phyloP scores from a whole-genome alignment of 352 stramenopile genomes.

The Phytophthora niederhauseri region DNA sequence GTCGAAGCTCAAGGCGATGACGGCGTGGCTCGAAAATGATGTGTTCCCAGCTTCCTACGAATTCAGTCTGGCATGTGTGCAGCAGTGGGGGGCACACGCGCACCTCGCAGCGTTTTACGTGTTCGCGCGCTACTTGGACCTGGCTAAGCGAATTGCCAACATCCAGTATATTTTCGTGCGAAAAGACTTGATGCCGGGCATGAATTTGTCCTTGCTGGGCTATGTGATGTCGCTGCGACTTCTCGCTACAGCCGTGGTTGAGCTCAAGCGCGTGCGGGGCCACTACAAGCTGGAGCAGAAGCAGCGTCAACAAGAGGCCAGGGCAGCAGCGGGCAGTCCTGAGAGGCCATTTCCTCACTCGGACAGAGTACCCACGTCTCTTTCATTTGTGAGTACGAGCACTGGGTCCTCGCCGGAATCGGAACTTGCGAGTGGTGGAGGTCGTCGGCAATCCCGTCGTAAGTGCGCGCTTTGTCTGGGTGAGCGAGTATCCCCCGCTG shows the following conservation, averaged over 20 bases:
- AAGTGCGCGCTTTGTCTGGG: slow-evolving; percentile 91
- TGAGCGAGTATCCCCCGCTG: slow-evolving; percentile 70
- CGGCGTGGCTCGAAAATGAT: slow-evolving; percentile 47
- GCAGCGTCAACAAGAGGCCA: slow-evolving; percentile 44
- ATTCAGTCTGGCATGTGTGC: slow-evolving; percentile 52
- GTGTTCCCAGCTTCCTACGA: slow-evolving; percentile 64
- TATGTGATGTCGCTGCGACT: slow-evolving; percentile 83
- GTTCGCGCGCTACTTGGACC: slow-evolving; percentile 67
- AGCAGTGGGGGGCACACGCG: slow-evolving; percentile 53
- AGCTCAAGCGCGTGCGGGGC: slow-evolving; percentile 57
- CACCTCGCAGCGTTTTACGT: slow-evolving; percentile 85
- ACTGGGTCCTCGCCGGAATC: slow-evolving; percentile 4
- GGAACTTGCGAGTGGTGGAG: neutral
- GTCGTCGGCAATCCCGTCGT: slow-evolving; percentile 34
- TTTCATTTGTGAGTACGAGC: slow-evolving; percentile 16
- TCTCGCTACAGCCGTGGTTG: slow-evolving; percentile 48
- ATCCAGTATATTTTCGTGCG: slow-evolving; percentile 85
- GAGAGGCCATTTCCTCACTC: slow-evolving; percentile 36
- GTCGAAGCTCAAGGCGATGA: slow-evolving; percentile 46
- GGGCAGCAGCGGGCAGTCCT: slow-evolving; percentile 13
- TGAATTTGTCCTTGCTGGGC: slow-evolving; percentile 79
- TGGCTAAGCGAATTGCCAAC: slow-evolving; percentile 68
- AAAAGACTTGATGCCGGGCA: slow-evolving; percentile 55
- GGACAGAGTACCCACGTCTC: slow-evolving; percentile 46
- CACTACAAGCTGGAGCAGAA: slow-evolving; percentile 56